Evolutionary conservation across 2,329 filamentous ascomycete species (phyloP).

Genomic region (Cladophialophora chaetospira): DNA sequence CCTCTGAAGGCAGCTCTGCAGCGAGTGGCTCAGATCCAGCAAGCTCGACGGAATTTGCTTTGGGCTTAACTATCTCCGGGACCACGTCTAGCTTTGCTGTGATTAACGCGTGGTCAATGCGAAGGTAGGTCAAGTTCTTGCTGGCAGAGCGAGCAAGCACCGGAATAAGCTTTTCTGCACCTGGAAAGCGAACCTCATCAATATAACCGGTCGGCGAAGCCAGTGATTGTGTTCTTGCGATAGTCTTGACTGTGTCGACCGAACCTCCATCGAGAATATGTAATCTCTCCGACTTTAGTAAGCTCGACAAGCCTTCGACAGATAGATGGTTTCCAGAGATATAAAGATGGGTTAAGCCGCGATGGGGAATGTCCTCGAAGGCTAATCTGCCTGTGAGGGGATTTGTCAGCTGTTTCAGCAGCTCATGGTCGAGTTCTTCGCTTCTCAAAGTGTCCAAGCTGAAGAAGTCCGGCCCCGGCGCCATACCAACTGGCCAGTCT

Average conservation of each 20-base stretch:
- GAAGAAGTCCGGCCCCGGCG: slow-evolving; percentile 42
- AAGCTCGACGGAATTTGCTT: slow-evolving; percentile 19
- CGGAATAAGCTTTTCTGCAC: slow-evolving; percentile 58
- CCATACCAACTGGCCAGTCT: slow-evolving; percentile 36
- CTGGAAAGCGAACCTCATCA: slow-evolving; percentile 44
- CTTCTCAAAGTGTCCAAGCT: slow-evolving; percentile 45
- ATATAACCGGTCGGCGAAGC: slow-evolving; percentile 28
- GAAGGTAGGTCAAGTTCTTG: slow-evolving; percentile 55
- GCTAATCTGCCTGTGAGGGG: slow-evolving; percentile 56
- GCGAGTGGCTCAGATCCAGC: slow-evolving; percentile 24
- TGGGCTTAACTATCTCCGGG: slow-evolving; percentile 9
- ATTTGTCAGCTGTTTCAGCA: slow-evolving; percentile 52
- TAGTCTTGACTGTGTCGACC: slow-evolving; percentile 40
- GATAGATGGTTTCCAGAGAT: slow-evolving; percentile 59
- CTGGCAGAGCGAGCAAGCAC: slow-evolving; percentile 51
- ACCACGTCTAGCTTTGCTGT: slow-evolving; percentile 45
- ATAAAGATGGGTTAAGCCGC: slow-evolving; percentile 63
- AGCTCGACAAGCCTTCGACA: slow-evolving; percentile 56
- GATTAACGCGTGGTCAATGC: slow-evolving; percentile 58
- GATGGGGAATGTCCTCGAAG: slow-evolving; percentile 57
- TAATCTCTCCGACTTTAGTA: slow-evolving; percentile 55
- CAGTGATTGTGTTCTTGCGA: slow-evolving; percentile 23
- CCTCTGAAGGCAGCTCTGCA: slow-evolving; percentile 36
- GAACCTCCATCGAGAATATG: slow-evolving; percentile 60
- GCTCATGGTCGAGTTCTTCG: slow-evolving; percentile 55